Evolutionary conservation across 2,329 filamentous ascomycete genomes (phyloP).

Genomic region (Trichoderma sp.): DNA sequence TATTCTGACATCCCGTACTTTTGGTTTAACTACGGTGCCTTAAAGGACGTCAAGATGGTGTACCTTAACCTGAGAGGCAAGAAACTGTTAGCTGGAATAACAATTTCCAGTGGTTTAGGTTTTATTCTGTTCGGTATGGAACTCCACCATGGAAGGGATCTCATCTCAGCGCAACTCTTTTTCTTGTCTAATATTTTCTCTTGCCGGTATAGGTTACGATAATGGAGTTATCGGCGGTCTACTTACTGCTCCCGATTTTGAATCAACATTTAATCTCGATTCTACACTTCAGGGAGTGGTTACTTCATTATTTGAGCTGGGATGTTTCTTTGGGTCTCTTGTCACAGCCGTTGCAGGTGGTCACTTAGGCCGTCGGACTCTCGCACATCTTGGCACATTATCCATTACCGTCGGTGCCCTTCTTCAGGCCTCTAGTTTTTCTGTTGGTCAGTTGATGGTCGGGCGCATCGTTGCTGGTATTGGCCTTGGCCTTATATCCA

Average conservation of each 20-base stretch:
- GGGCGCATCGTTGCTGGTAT: conserved; percentile 46
- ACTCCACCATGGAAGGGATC: not conserved
- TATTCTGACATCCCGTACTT: not conserved
- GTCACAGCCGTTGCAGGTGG: conserved; percentile 42
- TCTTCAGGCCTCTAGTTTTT: conserved; percentile 44
- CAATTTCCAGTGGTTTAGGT: conserved; percentile 10
- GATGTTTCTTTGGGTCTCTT: conserved; percentile 13
- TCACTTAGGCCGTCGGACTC: conserved; percentile 42
- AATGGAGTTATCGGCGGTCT: conserved; percentile 9
- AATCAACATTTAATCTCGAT: conserved; percentile 12
- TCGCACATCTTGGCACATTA: conserved; percentile 41
- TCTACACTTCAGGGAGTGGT: conserved; percentile 11
- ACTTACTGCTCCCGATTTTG: conserved; percentile 7
- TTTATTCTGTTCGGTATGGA: conserved; percentile 7
- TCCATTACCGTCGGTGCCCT: conserved; percentile 47
- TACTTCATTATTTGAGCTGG: conserved; percentile 9
- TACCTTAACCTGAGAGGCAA: conserved; percentile 3
- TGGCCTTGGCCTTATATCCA: not conserved
- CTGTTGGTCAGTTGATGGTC: conserved; percentile 44
- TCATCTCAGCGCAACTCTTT: not conserved
- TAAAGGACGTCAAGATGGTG: not conserved
- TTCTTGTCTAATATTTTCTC: not conserved
- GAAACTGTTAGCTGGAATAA: conserved; percentile 8
- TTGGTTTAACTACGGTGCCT: not conserved
- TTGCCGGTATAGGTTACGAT: not conserved